phyloP scores from a whole-genome alignment of 2,329 filamentous ascomycete species.

The Arthrobotrys pseudoclavata region DNA sequence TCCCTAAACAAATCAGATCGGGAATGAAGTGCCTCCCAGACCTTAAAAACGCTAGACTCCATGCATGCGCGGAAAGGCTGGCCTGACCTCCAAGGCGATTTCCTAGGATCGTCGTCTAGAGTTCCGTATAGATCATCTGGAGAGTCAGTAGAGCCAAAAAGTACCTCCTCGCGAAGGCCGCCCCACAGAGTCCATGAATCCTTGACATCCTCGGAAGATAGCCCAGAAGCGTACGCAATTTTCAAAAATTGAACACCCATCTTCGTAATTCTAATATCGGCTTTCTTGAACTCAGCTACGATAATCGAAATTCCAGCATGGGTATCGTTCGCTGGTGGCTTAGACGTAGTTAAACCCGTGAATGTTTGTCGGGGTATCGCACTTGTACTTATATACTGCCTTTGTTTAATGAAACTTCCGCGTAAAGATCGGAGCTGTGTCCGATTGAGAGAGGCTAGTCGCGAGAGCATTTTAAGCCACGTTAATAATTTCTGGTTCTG shows the following conservation, averaged over 20 bases:
- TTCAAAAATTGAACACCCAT: background rate
- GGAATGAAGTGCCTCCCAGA: conserved; percentile 24
- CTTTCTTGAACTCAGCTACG: conserved; percentile 18
- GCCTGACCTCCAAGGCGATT: background rate
- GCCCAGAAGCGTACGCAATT: background rate
- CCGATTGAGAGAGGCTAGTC: background rate
- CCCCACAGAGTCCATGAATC: background rate
- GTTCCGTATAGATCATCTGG: background rate
- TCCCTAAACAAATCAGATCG: conserved; percentile 11
- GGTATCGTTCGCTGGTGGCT: background rate
- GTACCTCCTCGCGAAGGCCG: background rate
- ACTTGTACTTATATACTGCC: background rate
- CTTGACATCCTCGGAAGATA: conserved; percentile 1
- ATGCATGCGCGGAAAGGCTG: background rate
- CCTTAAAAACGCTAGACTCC: conserved; percentile 21
- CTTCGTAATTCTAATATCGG: conserved; percentile 15
- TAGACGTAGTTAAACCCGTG: background rate
- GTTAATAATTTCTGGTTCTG: background rate
- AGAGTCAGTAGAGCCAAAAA: background rate
- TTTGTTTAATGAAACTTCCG: background rate
- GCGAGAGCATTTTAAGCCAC: background rate
- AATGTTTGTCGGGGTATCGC: background rate
- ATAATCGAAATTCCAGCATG: conserved; percentile 5
- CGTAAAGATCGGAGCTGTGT: conserved; percentile 6
- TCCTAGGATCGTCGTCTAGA: background rate